Evolutionary conservation across 148 eudicot genomes (phyloP).

Genomic region (Cornus suecica): DNA sequence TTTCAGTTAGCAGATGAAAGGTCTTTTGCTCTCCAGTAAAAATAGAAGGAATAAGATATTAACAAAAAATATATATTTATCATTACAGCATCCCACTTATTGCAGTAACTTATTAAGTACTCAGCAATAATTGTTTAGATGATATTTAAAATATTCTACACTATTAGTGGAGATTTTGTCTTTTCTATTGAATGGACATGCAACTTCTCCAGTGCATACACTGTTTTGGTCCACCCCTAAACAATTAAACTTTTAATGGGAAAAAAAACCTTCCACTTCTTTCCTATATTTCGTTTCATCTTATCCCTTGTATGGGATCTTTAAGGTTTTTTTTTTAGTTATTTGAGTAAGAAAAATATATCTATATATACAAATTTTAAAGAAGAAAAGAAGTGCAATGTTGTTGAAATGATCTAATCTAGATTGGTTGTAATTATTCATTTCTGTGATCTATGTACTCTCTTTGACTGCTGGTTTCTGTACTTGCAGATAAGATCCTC

Average conservation of each 20-base stretch:
- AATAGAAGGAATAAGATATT: too few relatives aligned
- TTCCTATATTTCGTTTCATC: not conserved
- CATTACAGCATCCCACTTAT: not conserved
- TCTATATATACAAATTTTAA: too few relatives aligned
- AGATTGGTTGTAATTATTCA: not conserved
- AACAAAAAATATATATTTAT: not conserved
- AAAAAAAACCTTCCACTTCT: not conserved
- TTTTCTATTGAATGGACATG: too few relatives aligned
- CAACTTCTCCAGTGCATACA: too few relatives aligned
- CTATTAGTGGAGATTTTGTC: not conserved
- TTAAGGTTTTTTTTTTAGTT: not conserved
- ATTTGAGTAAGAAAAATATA: not conserved
- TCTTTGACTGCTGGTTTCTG: conserved; percentile 14
- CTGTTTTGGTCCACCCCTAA: too few relatives aligned
- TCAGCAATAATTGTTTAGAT: not conserved
- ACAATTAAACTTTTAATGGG: too few relatives aligned
- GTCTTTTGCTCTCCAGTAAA: not conserved
- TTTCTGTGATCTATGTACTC: conserved; percentile 1
- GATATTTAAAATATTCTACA: not conserved
- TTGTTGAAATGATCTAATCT: not conserved
- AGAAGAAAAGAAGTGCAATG: too few relatives aligned
- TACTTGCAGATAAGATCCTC: conserved; percentile 66
- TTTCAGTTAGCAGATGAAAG: not conserved
- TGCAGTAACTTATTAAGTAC: not conserved
- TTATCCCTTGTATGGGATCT: not conserved